Evolutionary conservation across 352 stramenopile species (phyloP), one percentile per base, ranked within the genome.

Genomic region (Pelagophyceae sp.): DNA sequence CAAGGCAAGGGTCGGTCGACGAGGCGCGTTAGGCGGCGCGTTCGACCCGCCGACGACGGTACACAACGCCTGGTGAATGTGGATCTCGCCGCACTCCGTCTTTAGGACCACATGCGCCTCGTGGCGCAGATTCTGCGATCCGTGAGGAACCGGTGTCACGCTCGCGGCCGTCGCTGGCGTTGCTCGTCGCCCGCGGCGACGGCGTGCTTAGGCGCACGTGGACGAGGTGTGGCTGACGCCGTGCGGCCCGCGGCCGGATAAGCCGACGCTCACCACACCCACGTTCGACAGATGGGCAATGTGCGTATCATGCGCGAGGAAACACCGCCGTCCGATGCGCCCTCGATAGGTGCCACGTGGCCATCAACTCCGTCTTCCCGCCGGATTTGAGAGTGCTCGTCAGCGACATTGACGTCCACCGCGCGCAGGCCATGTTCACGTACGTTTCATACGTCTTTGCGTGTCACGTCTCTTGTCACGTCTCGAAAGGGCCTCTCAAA

Each of bases 1-100:
- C 11, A 11, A 54, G 23, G 11, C 11, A 54, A 23, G 45, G 11
- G 11, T 54, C 11, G 45, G 45, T 54, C 45, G 45, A 54, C 45
- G 45, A 23, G 45, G 11, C 45, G 45, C 11, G 11, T 11, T 54
- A 54, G 45, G 61, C 61, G 61, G 61, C 61, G 61, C 61, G n/a
- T 71, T 71, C 61, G 61, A 71, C 61, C 61, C 61, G 61, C 61
- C 61, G 61, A 71, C 61, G 61, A 29, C 38, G 3, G n/a, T n/a
- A n/a, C n/a, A n/a, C n/a, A n/a, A n/a, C n/a, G n/a, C n/a, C n/a
- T n/a, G n/a, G n/a, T n/a, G n/a, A n/a, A n/a, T n/a, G n/a, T n/a
- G n/a, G n/a, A n/a, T n/a, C n/a, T n/a, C n/a, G n/a, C n/a, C n/a
- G n/a, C n/a, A n/a, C n/a, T n/a, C n/a, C n/a, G n/a, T n/a, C n/a